Evolutionary conservation across 371 early-diverging fungal species (phyloP).

Genomic region (Polyrhizophydium stewartii): DNA sequence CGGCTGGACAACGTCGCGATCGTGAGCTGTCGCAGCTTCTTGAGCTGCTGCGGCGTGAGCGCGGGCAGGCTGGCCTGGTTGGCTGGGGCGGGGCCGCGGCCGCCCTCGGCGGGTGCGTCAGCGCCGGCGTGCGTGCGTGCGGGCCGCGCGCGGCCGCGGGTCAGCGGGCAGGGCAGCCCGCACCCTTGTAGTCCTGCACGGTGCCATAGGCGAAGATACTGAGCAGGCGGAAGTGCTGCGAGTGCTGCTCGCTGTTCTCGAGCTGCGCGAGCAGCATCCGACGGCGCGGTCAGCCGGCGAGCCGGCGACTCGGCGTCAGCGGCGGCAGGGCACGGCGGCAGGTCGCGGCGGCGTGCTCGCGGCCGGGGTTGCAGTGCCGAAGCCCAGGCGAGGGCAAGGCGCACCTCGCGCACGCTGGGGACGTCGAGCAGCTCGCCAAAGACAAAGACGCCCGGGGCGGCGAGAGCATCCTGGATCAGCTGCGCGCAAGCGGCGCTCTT

Average conservation of each 20-base stretch:
- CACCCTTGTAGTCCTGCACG: conserved; percentile 72
- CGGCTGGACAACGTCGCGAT: conserved; percentile 69
- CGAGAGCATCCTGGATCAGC: conserved; percentile 68
- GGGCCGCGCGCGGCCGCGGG: no score
- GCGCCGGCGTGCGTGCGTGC: no score
- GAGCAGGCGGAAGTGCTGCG: conserved; percentile 57
- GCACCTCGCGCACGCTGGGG: conserved; percentile 68
- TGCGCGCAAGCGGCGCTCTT: conserved; percentile 70
- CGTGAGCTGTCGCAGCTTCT: conserved; percentile 71
- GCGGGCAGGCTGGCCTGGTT: conserved; percentile 47
- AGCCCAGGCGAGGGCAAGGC: background rate
- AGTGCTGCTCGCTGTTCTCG: conserved; percentile 49
- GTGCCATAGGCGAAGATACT: conserved; percentile 76
- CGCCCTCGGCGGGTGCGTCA: no score
- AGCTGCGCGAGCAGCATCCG: conserved; percentile 42
- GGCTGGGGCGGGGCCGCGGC: no score
- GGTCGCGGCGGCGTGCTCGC: no score
- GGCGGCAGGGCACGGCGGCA: no score
- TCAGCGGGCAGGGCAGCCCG: background rate
- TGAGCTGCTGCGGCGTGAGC: conserved; percentile 55
- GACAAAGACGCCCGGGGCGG: conserved; percentile 73
- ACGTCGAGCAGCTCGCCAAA: conserved; percentile 73
- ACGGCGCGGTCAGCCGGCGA: background rate
- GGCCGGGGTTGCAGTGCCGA: no score
- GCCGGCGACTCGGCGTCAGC: background rate